These are phyloP conservation scores for Fusarium lateritium DNA, from an alignment of 2,329 filamentous ascomycete species.

Conservation along the genomic window DNA sequence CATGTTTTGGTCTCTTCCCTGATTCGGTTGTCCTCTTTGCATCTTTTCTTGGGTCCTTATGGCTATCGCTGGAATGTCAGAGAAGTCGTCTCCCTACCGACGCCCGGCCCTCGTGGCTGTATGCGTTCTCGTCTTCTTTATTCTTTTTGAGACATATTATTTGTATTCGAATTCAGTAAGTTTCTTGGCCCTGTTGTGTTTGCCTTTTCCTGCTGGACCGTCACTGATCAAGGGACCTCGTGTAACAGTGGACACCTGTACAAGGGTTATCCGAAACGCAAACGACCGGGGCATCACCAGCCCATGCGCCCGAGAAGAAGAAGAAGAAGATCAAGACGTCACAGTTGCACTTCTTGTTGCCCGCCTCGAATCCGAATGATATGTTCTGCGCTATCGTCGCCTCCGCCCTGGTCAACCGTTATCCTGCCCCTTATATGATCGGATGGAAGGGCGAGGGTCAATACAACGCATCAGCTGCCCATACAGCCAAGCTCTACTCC, in stretches of 20 bases:
- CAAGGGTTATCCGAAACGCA: slow-evolving; percentile 22
- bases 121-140: slow-evolving; percentile 22
- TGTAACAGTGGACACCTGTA: slow-evolving; percentile 27
- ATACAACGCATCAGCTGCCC: slow-evolving; percentile 33
- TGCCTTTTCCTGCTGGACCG: not conserved
- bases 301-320: slow-evolving; percentile 17
- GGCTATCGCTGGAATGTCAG: slow-evolving; percentile 21
- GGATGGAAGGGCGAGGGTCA: slow-evolving; percentile 56
- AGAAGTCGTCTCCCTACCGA: slow-evolving; percentile 21
- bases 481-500: slow-evolving; percentile 46
- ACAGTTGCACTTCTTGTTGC: slow-evolving; percentile 57
- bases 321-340: slow-evolving; percentile 46
- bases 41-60: slow-evolving; percentile 4
- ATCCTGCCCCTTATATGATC: slow-evolving; percentile 56
- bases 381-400: slow-evolving; percentile 58
- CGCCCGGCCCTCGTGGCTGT: slow-evolving; percentile 16
- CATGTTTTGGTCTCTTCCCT: slow-evolving; percentile 11
- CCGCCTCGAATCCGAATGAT: slow-evolving; percentile 55
- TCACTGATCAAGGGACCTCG: not conserved
- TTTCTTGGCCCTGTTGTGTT: not conserved
- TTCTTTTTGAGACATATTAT: slow-evolving; percentile 31
- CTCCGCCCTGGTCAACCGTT: slow-evolving; percentile 57
- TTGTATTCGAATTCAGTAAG: slow-evolving; percentile 23
- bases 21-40: slow-evolving; percentile 4
- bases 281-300: slow-evolving; percentile 25